Percentiles rank a stretch among this genome's conserved stretches.
Conservation (phyloP, 352 stramenopile species). For the Phytophthora pisi region DNA sequence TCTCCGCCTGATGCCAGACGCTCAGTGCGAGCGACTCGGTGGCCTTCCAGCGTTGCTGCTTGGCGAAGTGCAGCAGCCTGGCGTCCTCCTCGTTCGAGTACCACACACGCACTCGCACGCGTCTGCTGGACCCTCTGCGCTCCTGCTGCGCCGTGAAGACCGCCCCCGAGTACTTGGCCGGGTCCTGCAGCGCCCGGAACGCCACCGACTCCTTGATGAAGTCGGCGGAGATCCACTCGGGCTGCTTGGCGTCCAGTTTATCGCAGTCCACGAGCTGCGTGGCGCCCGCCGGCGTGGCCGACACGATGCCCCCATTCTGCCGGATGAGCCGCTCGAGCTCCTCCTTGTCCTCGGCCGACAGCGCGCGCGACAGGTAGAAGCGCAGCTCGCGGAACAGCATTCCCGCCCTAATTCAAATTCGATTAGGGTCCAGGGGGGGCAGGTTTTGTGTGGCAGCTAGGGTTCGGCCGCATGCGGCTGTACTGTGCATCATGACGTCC, state of each 20-base stretch:
- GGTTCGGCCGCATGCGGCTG: not conserved
- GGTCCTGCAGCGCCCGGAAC: slow-evolving; percentile 37
- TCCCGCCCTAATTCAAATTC: slow-evolving; percentile 1
- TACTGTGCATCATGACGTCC: not conserved
- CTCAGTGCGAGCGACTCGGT: slow-evolving; percentile 19
- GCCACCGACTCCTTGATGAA: slow-evolving; percentile 62
- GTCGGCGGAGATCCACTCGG: slow-evolving; percentile 45
- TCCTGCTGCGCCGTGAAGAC: slow-evolving; percentile 13
- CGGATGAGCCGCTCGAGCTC: slow-evolving; percentile 38
- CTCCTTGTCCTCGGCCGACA: slow-evolving; percentile 18
- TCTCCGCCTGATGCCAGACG: slow-evolving; percentile 24
- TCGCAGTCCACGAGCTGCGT: slow-evolving; percentile 52
- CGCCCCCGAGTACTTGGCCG: slow-evolving; percentile 43
- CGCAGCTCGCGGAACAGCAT: slow-evolving; percentile 37
- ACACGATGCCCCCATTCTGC: slow-evolving; percentile 45
- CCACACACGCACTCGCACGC: not conserved
- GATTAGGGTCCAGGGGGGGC: slow-evolving; percentile 9
- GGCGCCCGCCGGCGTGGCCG: not conserved
- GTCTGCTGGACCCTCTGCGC: not conserved
- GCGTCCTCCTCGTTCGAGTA: slow-evolving; percentile 56
- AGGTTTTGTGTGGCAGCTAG: slow-evolving; percentile 8
- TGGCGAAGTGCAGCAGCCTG: slow-evolving; percentile 54
- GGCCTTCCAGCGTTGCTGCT: slow-evolving; percentile 28
- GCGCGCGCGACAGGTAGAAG: slow-evolving; percentile 50
- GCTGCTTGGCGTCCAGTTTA: slow-evolving; percentile 26